Base-by-base conservation (phyloP, 2,329 filamentous ascomycete species). In the Dichotomopilus funicola region DNA sequence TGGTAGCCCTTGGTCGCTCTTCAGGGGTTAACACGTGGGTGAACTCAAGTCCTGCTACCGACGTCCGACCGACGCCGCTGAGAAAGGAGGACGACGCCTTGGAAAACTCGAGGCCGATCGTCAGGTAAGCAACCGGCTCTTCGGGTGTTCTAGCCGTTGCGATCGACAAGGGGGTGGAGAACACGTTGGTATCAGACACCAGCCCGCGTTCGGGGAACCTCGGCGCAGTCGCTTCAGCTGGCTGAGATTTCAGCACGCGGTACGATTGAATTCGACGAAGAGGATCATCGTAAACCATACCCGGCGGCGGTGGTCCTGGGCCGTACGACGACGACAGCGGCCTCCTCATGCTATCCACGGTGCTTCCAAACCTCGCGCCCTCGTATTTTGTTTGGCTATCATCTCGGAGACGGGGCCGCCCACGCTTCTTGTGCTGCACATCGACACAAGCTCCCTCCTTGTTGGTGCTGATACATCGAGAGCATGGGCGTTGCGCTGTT, bases 361-460 rank as follows among this genome's bases (percentile, higher is more conserved):
- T 69, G 58, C 75, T 73, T 46, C 74, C 70, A 56, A 75, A 76
- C 56, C 77, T 74, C 2, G 74, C 67, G 12, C 73, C 67, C 56
- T 85, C 82, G 63, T 79, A 84, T 60, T 81, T 76, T 49, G 77
- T 66, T 60, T 86, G 82, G 63, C 80, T 75, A 57, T 89, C 86
- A 66, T 92, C 88, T 64, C 88, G 82, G 62, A 94, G 74, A 61
- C 89, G 80, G 57, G 89, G 89, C 49, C 89, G 80, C 43, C 89
- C 89, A 63, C 89, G 77, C 69, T 92, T 94, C 71, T 92, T 94
- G 71, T 94, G 89, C 66, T 90, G 86, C 37, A 94, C 88, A 70
- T 94, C 89, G 63, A 89, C 77, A 67, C 89, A 94, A 6, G 85
- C 79, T 56, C 91, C 87, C 75, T 92, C 78, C 65, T 92, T 94